Base-by-base conservation (phyloP, 345 rosid genomes). In the Angophora floribunda region DNA sequence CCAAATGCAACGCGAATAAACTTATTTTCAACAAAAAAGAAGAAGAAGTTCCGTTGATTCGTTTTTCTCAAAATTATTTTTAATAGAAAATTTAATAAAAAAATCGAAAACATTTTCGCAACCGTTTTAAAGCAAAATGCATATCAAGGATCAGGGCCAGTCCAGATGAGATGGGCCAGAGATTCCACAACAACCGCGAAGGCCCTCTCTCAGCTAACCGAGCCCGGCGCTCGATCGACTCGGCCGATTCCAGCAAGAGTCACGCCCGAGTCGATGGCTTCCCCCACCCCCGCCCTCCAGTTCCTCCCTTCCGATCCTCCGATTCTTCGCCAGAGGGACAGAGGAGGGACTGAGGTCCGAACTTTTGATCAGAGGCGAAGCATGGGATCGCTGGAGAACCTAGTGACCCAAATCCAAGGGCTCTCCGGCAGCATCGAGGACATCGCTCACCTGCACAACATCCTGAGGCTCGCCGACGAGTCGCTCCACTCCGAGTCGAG, bases 351-450 rank as follows among this genome's bases (percentile, higher is more conserved):
- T 4, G 89, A 51, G 65, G 61, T 41, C 59, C 57, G 78, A 86
- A n/a, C 45, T 44, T 55, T 57, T 36, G 84, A 36, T 4, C 4
- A 36, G 75, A 28, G 21, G 50, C 59, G 67, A 87, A 80, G 86
- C 53, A 92, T 93, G 96, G 93, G 87, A 55, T 84, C 93, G 41
- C 86, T 94, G 86, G 96, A 95, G 86, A 53, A 88, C 78, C 85
- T 94, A 86, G 92, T 95, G 59, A 86, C 94, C 36, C 96, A 95
- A 91, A 94, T 96, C 88, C 97, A 94, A 86, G 98, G 93, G 67
- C 88, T 94, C 50, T 94, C 97, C 22, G 89, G 92, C 87, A 91
- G 89, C 86, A 85, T 92, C 11, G 91, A 90, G 17, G 98, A 96
- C 91, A 79, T 96, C 85, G 51, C 90, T 47, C 87, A 88, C 88